Evolutionary conservation across 1,139 yeast species (phyloP), one percentile per base, ranked within the genome.

Genomic region (Blastobotrys buckinghamii): DNA sequence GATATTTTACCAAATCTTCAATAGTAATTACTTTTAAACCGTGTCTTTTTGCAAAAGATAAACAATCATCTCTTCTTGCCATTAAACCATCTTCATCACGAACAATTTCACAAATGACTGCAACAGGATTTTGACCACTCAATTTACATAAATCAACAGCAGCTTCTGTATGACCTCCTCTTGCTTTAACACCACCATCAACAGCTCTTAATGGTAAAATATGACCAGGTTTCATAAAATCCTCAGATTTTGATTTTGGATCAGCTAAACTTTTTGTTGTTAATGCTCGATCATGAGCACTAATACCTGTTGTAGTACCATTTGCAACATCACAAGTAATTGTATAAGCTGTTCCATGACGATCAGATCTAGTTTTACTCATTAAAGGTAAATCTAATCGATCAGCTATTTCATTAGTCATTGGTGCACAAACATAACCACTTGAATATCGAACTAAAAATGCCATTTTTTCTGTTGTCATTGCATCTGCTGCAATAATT

Each of bases 131-230:
- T 58, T 86, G 73, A 0, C 89, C 90, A 2, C 92, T 76, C 61
- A 90, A 73, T 60, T 73, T 72, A 63, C 96, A 83, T 56, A 94
- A 74, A 63, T 92, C 96, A 12, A 92, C 95, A 30, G 90, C 90
- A 9, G 98, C 97, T 69, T 94, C 99, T 7, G 99, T 94, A 65
- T 94, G 99, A n/a, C 99, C 98, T 55, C 87, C 75, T 73, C 99
- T 84, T 47, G 73, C 72, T 50, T 79, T 73, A 51, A 92, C 81
- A 44, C 95, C 83, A 1, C 96, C 96, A 24, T 86, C 86, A 19
- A 77, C 86, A 2, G 97, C 97, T 59, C 97, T 77, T 61, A 94
- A 74, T 2, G 99, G 99, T 55, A 92, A 79, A 36, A 92, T 70
- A 63, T 94, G 98, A 26, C 98, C 99, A 0, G 99, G 99, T 62